Base-by-base conservation (phyloP, 1,139 yeast species). In the Zygoascus sp. region DNA sequence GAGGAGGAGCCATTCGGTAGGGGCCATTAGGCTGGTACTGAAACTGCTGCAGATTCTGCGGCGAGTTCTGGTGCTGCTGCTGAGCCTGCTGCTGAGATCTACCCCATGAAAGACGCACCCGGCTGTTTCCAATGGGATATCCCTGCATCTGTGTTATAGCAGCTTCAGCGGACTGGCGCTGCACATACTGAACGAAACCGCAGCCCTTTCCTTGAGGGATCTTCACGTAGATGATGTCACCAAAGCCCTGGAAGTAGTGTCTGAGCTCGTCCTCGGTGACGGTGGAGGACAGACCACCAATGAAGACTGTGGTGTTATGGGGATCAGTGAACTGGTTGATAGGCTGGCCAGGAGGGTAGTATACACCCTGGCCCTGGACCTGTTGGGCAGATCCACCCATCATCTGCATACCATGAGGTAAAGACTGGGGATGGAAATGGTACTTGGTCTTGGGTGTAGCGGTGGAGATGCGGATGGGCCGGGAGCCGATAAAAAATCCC, bases 91-190 rank as follows among this genome's bases (percentile, higher is more conserved):
- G 46, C 53, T 70, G 73, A 32, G 74, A 66, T 58, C 95, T 76
- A 42, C 97, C 97, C 97, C 97, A 89, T 46, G 95, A 82, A 51
- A 89, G 72, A 55, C 97, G 73, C 23, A 89, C 84, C 46, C 96
- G 75, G 45, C 86, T 82, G 45, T 90, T 94, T 10, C 89, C 94
- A 59, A 90, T 83, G 32, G 89, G 81, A 61, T 82, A 89, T 3
- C 97, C 97, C 68, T 89, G 96, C 95, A 90, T 84, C 46, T 86
- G 86, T 39, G 83, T 79, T 55, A 89, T 88, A 11, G 97, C 96
- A 44, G 81, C 81, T 64, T 89, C 96, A 0, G 97, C 97, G 54
- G 88, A 85, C 53, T 81, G 83, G 50, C 95, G 75, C 36, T 80
- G 77, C 23, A 81, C 76, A 62, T 81, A 89, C 64, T 86, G 94